These are phyloP conservation scores for Penicillium canariense DNA, from an alignment of 495 filamentous ascomycete genomes.

Conservation along the genomic window DNA sequence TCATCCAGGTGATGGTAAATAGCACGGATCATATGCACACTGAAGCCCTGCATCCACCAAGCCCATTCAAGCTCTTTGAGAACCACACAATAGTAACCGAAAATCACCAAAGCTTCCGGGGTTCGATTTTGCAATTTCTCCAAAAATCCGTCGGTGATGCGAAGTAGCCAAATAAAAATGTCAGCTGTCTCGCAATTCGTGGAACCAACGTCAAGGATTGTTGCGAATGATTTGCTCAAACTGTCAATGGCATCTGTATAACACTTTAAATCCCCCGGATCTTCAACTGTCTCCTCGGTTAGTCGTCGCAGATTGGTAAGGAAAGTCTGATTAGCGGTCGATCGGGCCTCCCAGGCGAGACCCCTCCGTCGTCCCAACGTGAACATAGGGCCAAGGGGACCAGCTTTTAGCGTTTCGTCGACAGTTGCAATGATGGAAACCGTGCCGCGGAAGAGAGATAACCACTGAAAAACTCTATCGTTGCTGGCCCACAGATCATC, in stretches of 20 bases:
- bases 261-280: slow-evolving; percentile 3
- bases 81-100: slow-evolving; percentile 41
- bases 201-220: slow-evolving; percentile 3
- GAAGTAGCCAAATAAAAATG: slow-evolving; percentile 41
- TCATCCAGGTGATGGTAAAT: slow-evolving; percentile 36
- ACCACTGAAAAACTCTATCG: slow-evolving; percentile 24
- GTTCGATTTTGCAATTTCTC: slow-evolving; percentile 28
- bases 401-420: background rate
- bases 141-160: slow-evolving; percentile 28
- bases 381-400: slow-evolving; percentile 13
- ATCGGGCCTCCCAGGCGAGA: slow-evolving; percentile 7
- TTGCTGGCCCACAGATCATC: slow-evolving; percentile 35
- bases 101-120: slow-evolving; percentile 37
- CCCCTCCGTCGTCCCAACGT: slow-evolving; percentile 2
- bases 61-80: slow-evolving; percentile 31
- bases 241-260: slow-evolving; percentile 14
- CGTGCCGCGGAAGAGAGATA: slow-evolving; percentile 8
- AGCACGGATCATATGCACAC: slow-evolving; percentile 32
- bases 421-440: slow-evolving; percentile 5
- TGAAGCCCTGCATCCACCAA: slow-evolving; percentile 43
- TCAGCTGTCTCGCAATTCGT: slow-evolving; percentile 18
- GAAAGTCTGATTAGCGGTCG: slow-evolving; percentile 1
- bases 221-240: slow-evolving; percentile 15
- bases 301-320: slow-evolving; percentile 13
- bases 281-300: slow-evolving; percentile 5